Evolutionary conservation across 2,329 filamentous ascomycete genomes (phyloP).

Genomic region (Phoma sp.): DNA sequence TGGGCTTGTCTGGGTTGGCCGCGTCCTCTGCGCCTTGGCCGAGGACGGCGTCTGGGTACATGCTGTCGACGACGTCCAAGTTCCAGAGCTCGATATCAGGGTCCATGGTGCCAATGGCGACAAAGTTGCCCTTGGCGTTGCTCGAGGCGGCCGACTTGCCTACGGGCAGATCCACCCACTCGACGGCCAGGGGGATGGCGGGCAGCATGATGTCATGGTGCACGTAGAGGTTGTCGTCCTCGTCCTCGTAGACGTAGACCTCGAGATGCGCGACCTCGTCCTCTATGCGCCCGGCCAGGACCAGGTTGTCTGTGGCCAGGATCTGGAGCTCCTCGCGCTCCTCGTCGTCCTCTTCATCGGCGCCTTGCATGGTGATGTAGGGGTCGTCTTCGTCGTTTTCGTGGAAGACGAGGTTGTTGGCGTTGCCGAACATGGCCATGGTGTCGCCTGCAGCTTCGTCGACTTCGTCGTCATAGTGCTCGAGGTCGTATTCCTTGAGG

Average conservation of each 20-base stretch:
- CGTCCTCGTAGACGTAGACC: conserved; percentile 96
- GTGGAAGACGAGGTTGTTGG: conserved; percentile 93
- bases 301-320: conserved; percentile 87
- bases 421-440: conserved; percentile 93
- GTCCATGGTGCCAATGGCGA: conserved; percentile 95
- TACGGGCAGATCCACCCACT: conserved; percentile 95
- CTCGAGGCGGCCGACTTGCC: conserved; percentile 63
- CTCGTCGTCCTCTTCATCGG: conserved; percentile 76
- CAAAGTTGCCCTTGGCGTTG: conserved; percentile 81
- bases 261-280: conserved; percentile 97
- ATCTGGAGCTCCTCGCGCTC: conserved; percentile 95
- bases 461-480: conserved; percentile 90
- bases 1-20: conserved; percentile 65
- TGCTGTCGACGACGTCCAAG: conserved; percentile 91
- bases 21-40: conserved; percentile 67
- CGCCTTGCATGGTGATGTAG: conserved; percentile 85
- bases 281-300: conserved; percentile 91
- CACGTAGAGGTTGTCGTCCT: conserved; percentile 94
- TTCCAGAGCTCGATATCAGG: conserved; percentile 99
- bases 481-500: conserved; percentile 93
- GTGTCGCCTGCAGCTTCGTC: conserved; percentile 73
- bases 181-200: conserved; percentile 90
- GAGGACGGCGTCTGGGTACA: conserved; percentile 97
- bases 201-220: conserved; percentile 99
- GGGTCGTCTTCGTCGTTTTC: conserved; percentile 93